Conservation (phyloP, 345 rosid genomes). For the Moricandia arvensis region DNA sequence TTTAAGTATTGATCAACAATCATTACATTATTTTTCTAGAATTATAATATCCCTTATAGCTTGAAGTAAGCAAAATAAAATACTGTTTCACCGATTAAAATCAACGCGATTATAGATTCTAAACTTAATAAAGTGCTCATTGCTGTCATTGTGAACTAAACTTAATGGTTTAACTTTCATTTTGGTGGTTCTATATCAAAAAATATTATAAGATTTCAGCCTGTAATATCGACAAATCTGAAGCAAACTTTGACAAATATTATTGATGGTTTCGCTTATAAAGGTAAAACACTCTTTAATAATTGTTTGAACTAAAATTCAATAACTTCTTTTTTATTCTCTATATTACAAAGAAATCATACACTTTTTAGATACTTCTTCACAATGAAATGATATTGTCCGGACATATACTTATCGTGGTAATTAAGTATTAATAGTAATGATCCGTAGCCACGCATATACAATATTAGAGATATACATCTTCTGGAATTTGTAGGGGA, state of each 20-base stretch:
- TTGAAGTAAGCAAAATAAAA: background rate
- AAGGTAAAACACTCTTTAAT: background rate
- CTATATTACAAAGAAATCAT: background rate
- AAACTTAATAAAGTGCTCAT: background rate
- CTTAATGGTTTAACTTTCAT: background rate
- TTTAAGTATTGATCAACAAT: slow-evolving; percentile 5
- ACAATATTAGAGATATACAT: background rate
- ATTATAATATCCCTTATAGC: background rate
- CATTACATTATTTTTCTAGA: background rate
- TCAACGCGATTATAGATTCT: background rate
- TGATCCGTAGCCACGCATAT: background rate
- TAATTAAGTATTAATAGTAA: background rate
- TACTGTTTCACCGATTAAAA: slow-evolving; percentile 3
- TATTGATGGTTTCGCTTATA: background rate
- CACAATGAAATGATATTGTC: background rate
- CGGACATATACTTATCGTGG: background rate
- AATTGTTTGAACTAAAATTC: background rate
- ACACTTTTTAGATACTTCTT: background rate
- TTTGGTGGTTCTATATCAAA: background rate
- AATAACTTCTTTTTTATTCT: background rate
- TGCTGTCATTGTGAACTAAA: slow-evolving; percentile 4
- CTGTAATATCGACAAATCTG: background rate
- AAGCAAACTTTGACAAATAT: background rate
- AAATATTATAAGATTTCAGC: background rate
- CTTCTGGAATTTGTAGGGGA: background rate